Evolutionary conservation across 441 rosid species (phyloP), one percentile per base, ranked within the genome.

Genomic region (Adansonia madagascariensis): DNA sequence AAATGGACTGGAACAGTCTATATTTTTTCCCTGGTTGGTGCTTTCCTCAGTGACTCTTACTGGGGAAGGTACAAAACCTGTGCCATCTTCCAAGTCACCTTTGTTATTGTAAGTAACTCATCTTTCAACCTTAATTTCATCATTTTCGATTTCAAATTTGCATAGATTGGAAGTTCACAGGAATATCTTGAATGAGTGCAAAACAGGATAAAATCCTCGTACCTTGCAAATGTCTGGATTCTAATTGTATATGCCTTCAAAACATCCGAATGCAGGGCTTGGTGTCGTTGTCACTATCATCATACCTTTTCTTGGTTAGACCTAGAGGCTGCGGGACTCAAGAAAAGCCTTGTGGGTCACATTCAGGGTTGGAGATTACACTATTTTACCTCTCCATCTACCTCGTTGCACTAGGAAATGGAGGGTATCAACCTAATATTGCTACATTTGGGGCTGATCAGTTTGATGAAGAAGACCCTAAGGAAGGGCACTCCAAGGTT

Each of bases 1-100:
- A 97, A 94, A 86, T 97, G 99, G 99, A 97, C 99, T 20, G 98
- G 98, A 69, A 97, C 99, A 8, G 99, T 97, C 77, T 97, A 97
- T 70, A 93, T 97, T 69, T 97, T 93, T 88, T 97, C 99, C 12
- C 87, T 97, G 11, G 95, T 97, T 1, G 99, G 98, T 8, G 99
- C 99, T 63, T 94, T 97, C 79, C 90, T 97, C 6, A 94, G 98
- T 62, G 98, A 94, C 77, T 94, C 99, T 67, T 97, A 97, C 79
- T 97, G 98, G 98, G 99, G 99, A 57, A 82, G 99, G 83, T 94
- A 82, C 97, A 93, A 93, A 80, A 97, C 99, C 6, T 94, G 99
- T 86, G 98, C 97, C 75, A 89, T 97, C 74, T 97, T 97, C 74
- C 99, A 97, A 81, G 90, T 79, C 90, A 90, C 92, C 80, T 97